A percentile compares a stretch with the other conserved stretches of the same genome.
Conservation (phyloP, 768 basidiomycete species). For the Boletus sp. region DNA sequence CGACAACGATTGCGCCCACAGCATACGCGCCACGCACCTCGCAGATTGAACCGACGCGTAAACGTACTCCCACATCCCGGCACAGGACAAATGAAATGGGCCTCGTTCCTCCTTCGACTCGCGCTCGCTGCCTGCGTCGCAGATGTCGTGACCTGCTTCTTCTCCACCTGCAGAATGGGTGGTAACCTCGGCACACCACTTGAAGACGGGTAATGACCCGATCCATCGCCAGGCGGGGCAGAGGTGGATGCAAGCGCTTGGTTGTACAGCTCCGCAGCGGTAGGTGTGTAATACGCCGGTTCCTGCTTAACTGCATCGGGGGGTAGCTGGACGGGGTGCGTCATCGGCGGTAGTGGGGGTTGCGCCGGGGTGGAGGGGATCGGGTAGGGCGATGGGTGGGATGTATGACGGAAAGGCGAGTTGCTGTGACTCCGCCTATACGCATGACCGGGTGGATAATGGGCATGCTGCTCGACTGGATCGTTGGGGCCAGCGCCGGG, state of each 20-base stretch:
- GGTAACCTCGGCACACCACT: slow-evolving; percentile 56
- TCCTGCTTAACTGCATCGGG: slow-evolving; percentile 41
- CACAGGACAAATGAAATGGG: slow-evolving; percentile 90
- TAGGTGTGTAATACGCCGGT: slow-evolving; percentile 45
- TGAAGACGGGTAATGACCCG: slow-evolving; percentile 31
- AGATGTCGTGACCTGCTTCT: slow-evolving; percentile 92
- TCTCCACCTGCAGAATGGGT: slow-evolving; percentile 87
- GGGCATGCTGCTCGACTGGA: slow-evolving; percentile 34
- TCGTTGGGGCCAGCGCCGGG: slow-evolving; percentile 36
- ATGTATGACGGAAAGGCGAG: slow-evolving; percentile 38
- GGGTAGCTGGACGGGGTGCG: slow-evolving; percentile 14
- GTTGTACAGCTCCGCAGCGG: slow-evolving; percentile 54
- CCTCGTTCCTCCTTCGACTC: slow-evolving; percentile 85
- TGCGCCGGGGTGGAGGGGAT: slow-evolving; percentile 33
- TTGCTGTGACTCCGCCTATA: slow-evolving; percentile 33
- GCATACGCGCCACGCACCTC: slow-evolving; percentile 50
- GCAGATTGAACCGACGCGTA: slow-evolving; percentile 85
- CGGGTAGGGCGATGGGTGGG: slow-evolving; percentile 39
- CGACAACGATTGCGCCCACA: slow-evolving; percentile 2
- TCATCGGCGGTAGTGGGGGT: slow-evolving; percentile 30
- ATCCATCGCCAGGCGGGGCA: slow-evolving; percentile 17
- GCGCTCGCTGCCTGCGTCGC: slow-evolving; percentile 92
- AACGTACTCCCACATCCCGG: slow-evolving; percentile 97
- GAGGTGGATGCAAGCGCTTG: slow-evolving; percentile 41
- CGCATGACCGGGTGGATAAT: slow-evolving; percentile 34